Base-by-base conservation (phyloP, 371 early-diverging fungal species). In the Mucor circinelloides region DNA sequence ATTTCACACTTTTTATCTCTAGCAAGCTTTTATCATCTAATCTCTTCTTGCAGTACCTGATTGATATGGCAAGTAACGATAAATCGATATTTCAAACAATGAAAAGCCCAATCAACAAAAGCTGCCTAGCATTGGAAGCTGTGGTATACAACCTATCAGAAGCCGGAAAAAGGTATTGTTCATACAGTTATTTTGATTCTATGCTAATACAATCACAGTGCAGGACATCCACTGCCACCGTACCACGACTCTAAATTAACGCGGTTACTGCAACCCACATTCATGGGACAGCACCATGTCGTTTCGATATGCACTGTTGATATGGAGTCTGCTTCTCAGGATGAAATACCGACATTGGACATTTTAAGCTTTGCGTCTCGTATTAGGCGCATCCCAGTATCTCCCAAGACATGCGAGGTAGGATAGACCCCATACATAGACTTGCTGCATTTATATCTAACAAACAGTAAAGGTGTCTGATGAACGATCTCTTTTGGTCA, bases 211-310 rank as follows among this genome's bases (percentile, higher is more conserved):
- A 60, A 8, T 23, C n/a, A 32, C 48, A 69, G 54, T 60, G 56
- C 52, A 73, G 74, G 42, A 50, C 83, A 85, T 19, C 79, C 76
- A 8, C 94, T 93, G 77, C 89, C 95, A 36, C 94, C 95, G 3
- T 97, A 87, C 78, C 91, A 97, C 23, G 96, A 97, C 69, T 94
- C 95, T 8, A 97, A 97, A 72, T 77, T 98, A 44, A 98, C 97
- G 0, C 73, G 96, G 34, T 85, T 96, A 36, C 76, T 98, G 34
- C 95, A 96, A 70, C 81, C 88, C 3, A 91, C 94, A 6, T 80
- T 98, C 36, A 87, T 85, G 23, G 95, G 94, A 19, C 90, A 91
- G 65, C 88, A 94, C 1, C 83, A 91, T 7, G 85, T 93, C 6
- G 82, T 92, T 5, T 93, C 94, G 60, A 90, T 95, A 58, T 93